Conservation (phyloP, 2,329 filamentous ascomycete species). For the Cryphonectria nitschkei region DNA sequence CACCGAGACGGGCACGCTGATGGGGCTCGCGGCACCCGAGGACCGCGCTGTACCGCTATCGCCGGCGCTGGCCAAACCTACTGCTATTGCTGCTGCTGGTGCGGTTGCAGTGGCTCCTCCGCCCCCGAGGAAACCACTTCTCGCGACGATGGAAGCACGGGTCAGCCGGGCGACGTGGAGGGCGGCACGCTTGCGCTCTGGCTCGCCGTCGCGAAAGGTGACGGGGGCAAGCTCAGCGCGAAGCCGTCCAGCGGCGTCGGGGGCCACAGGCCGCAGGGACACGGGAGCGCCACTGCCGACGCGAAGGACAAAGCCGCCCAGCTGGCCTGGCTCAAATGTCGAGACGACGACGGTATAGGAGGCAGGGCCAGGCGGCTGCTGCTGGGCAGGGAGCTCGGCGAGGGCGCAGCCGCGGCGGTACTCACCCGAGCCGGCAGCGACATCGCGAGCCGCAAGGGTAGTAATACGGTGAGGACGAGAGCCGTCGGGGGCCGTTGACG, state of each 20-base stretch:
- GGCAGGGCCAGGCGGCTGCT: slow-evolving; percentile 63
- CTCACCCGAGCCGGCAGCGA: slow-evolving; percentile 83
- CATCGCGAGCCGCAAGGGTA: slow-evolving; percentile 72
- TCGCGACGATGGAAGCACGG: slow-evolving; percentile 59
- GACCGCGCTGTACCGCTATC: neutral
- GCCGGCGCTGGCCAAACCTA: neutral
- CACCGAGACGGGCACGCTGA: slow-evolving; percentile 47
- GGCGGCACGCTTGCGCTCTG: slow-evolving; percentile 45
- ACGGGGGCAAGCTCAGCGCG: slow-evolving; percentile 55
- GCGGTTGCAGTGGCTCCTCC: slow-evolving; percentile 29
- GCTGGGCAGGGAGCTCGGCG: slow-evolving; percentile 50
- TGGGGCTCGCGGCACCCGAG: slow-evolving; percentile 32
- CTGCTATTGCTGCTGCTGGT: slow-evolving; percentile 36
- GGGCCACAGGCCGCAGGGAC: slow-evolving; percentile 62
- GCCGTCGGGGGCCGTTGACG: slow-evolving; percentile 56
- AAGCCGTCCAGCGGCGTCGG: slow-evolving; percentile 76
- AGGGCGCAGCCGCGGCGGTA: slow-evolving; percentile 81
- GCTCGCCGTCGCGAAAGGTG: slow-evolving; percentile 45
- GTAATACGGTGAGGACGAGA: slow-evolving; percentile 61
- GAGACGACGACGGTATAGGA: slow-evolving; percentile 88
- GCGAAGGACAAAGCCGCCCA: slow-evolving; percentile 73
- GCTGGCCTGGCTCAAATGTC: slow-evolving; percentile 82
- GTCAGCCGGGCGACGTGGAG: slow-evolving; percentile 57
- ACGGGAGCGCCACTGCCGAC: slow-evolving; percentile 68
- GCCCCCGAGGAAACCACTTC: slow-evolving; percentile 20